Evolutionary conservation across 495 filamentous ascomycete genomes (phyloP).

Genomic region (Trichoderma reesei): DNA sequence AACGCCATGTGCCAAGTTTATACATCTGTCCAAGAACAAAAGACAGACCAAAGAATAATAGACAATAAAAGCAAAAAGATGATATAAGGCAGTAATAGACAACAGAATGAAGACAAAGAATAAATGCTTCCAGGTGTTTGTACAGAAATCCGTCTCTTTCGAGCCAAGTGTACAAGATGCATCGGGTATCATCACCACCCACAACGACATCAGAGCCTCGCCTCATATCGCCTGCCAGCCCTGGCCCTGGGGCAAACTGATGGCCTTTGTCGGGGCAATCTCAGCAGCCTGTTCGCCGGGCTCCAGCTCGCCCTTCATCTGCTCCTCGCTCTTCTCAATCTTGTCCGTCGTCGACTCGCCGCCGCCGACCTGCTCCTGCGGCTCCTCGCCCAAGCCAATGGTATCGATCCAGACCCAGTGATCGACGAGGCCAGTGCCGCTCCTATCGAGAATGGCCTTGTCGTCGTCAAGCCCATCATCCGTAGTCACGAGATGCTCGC

Average conservation of each 20-base stretch:
- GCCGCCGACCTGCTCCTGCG: constrained; percentile 5
- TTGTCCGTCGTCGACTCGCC: constrained; percentile 3
- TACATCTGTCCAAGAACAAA: too few relatives aligned
- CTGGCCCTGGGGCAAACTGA: not conserved
- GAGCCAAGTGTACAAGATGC: too few relatives aligned
- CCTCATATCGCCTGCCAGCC: not conserved
- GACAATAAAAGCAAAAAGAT: too few relatives aligned
- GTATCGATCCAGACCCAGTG: constrained; percentile 34
- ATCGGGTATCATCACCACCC: not conserved
- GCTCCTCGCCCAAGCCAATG: constrained; percentile 31
- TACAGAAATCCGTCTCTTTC: too few relatives aligned
- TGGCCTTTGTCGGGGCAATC: not conserved
- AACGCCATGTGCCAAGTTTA: too few relatives aligned
- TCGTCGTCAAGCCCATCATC: constrained; percentile 22
- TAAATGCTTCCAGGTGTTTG: too few relatives aligned
- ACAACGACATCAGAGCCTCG: not conserved
- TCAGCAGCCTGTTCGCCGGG: constrained; percentile 13
- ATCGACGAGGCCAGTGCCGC: constrained; percentile 13
- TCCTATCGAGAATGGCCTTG: constrained; percentile 29
- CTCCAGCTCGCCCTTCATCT: constrained; percentile 34
- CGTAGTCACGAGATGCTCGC: not conserved
- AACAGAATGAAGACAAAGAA: too few relatives aligned
- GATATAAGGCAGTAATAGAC: too few relatives aligned
- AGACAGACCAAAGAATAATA: too few relatives aligned
- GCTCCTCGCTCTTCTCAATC: constrained; percentile 25